These are phyloP conservation scores for Capillidium rhysosporum DNA, from an alignment of 371 early-diverging fungal genomes.

Conservation along the genomic window DNA sequence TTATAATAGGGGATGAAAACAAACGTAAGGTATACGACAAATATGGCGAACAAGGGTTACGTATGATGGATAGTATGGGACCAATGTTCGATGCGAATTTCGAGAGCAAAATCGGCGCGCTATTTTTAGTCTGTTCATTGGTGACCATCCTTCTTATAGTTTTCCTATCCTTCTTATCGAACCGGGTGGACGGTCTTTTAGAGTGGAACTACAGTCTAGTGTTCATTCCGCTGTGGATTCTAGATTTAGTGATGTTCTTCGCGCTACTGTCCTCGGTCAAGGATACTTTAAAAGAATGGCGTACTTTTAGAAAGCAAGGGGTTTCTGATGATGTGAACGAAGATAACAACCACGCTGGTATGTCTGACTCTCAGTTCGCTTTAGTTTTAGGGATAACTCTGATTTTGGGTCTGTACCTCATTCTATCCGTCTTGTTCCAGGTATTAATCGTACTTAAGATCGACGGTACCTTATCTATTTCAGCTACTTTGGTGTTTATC, in stretches of 20 bases:
- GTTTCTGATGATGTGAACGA: conserved; percentile 14
- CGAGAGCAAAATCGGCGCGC: conserved; percentile 40
- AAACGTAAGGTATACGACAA: conserved; percentile 64
- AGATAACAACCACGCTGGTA: conserved; percentile 10
- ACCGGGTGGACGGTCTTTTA: conserved; percentile 44
- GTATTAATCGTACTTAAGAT: conserved; percentile 26
- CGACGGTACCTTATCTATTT: conserved; percentile 25
- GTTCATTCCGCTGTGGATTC: conserved; percentile 63
- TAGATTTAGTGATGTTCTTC: conserved; percentile 21
- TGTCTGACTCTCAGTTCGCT: not conserved
- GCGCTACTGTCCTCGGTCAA: conserved; percentile 8
- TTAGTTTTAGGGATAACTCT: not conserved
- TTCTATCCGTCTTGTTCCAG: conserved; percentile 23
- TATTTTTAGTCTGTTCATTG: conserved; percentile 30
- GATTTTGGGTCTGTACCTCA: conserved; percentile 11
- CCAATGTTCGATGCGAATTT: conserved; percentile 58
- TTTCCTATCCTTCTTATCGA: conserved; percentile 56
- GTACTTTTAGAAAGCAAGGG: not conserved
- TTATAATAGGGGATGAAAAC: conserved; percentile 33
- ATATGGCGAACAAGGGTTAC: conserved; percentile 71
- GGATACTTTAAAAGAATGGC: conserved; percentile 4
- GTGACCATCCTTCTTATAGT: conserved; percentile 39
- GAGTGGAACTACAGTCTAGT: conserved; percentile 49
- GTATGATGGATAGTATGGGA: conserved; percentile 50
- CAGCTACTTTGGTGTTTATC: conserved; percentile 32